Base-by-base conservation (phyloP, 306 rosid genomes). In the Quillaja saponaria region DNA sequence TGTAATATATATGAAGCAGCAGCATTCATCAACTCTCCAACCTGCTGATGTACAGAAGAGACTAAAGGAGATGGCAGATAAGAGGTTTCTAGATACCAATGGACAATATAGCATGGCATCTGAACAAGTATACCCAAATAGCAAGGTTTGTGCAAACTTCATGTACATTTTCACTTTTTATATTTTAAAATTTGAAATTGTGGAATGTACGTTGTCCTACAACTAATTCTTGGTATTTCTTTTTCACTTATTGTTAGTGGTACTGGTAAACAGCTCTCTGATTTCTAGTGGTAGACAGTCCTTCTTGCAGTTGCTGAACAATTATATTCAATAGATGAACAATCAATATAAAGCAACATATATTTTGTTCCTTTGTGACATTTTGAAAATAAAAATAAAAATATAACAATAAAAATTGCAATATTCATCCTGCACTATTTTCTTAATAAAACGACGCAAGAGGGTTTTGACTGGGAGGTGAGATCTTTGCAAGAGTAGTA, bases 1-100 rank as follows among this genome's bases (percentile, higher is more conserved):
- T 80, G 90, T 84, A 67, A 86, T 92, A 78, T 92, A 84, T 75
- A 67, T 92, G 86, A 92, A 88, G 86, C 98, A 92, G 78, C 96
- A 86, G 80, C 98, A 84, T 76, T 79, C 90, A 54, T 88, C 98
- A 51, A 69, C 77, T 74, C 85, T 92, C 64, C 96, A 92, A 80
- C 90, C 92, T 49, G 83, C 88, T 49, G 96, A 88, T 73, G 84
- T 92, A 63, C 98, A 92, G 75, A 88, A 88, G 72, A 88, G 47
- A 56, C 67, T 92, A 78, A 92, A 92, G 81, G 94, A 88, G 63
- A 82, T 82, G 74, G 98, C 98, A 14, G 98, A 92, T 79, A 82
- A 72, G 71, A 84, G 92, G 66, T 92, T 92, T 78, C 45, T 83
- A 64, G 92, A 86, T 71, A 54, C 75, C 73, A 79, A 51, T 79